Evolutionary conservation across 2,329 filamentous ascomycete genomes (phyloP).

Genomic region (Xylariaceae sp.): DNA sequence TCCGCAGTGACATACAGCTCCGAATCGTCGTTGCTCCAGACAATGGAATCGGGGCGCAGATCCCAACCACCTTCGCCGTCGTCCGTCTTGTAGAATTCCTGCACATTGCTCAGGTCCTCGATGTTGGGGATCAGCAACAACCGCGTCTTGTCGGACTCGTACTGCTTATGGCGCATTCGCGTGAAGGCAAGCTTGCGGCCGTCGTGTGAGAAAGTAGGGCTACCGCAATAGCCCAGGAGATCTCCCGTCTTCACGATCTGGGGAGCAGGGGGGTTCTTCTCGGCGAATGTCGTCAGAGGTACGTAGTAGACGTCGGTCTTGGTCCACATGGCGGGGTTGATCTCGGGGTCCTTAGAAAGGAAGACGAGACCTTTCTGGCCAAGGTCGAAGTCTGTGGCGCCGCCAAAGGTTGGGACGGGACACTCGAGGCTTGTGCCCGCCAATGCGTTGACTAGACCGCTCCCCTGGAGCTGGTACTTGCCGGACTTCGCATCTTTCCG

Average conservation of each 20-base stretch:
- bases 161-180: constrained; percentile 69
- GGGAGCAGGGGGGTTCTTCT: constrained; percentile 45
- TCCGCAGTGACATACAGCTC: constrained; percentile 71
- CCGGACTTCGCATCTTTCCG: constrained; percentile 34
- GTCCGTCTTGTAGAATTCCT: constrained; percentile 56
- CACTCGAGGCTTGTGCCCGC: constrained; percentile 54
- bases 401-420: constrained; percentile 74
- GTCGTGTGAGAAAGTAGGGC: constrained; percentile 68
- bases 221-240: constrained; percentile 58
- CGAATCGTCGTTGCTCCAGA: constrained; percentile 55
- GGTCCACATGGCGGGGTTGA: constrained; percentile 69
- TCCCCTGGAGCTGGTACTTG: constrained; percentile 38
- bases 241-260: constrained; percentile 52
- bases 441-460: constrained; percentile 58
- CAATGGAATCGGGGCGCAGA: constrained; percentile 49
- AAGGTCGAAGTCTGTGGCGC: constrained; percentile 74
- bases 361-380: constrained; percentile 62
- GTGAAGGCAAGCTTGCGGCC: constrained; percentile 69
- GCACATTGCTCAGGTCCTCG: constrained; percentile 49
- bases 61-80: constrained; percentile 63
- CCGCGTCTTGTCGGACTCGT: constrained; percentile 74
- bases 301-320: constrained; percentile 77
- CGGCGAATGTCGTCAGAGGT: constrained; percentile 56
- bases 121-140: constrained; percentile 61
- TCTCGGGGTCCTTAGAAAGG: constrained; percentile 65